These are phyloP conservation scores for Nicotiana undulata DNA, from an alignment of 257 asterid species.

Conservation along the genomic window DNA sequence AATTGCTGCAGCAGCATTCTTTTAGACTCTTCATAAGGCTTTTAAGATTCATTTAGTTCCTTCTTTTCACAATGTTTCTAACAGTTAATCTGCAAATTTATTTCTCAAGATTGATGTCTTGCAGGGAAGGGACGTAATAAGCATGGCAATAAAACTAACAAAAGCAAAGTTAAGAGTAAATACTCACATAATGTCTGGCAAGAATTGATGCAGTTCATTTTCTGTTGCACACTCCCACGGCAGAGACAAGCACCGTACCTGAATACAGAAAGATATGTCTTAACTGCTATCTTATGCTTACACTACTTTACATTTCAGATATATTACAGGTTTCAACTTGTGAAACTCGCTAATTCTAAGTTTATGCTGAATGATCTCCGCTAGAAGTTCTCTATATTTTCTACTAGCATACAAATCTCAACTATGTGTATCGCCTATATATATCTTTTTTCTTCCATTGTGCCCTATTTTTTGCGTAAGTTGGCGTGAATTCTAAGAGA, in stretches of 20 bases:
- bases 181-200: constrained; percentile 72
- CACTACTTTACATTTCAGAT: background rate
- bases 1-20: background rate
- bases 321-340: background rate
- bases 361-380: background rate
- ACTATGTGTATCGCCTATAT: too few relatives aligned
- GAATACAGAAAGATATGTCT: constrained; percentile 17
- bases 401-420: too few relatives aligned
- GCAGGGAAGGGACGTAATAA: background rate
- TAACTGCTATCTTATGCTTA: background rate
- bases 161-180: background rate
- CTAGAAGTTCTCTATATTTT: too few relatives aligned
- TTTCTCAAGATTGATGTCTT: background rate
- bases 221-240: constrained; percentile 83
- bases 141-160: background rate
- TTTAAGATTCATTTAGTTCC: background rate
- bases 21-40: background rate
- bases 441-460: too few relatives aligned
- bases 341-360: background rate
- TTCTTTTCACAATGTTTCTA: background rate
- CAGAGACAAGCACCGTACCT: constrained; percentile 64
- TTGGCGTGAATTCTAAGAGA: too few relatives aligned
- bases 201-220: constrained; percentile 36
- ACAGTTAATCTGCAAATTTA: background rate
- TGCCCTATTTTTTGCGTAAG: too few relatives aligned